These are phyloP conservation scores for Sordaria brevicollis DNA, from an alignment of 495 filamentous ascomycete species.

Conservation along the genomic window DNA sequence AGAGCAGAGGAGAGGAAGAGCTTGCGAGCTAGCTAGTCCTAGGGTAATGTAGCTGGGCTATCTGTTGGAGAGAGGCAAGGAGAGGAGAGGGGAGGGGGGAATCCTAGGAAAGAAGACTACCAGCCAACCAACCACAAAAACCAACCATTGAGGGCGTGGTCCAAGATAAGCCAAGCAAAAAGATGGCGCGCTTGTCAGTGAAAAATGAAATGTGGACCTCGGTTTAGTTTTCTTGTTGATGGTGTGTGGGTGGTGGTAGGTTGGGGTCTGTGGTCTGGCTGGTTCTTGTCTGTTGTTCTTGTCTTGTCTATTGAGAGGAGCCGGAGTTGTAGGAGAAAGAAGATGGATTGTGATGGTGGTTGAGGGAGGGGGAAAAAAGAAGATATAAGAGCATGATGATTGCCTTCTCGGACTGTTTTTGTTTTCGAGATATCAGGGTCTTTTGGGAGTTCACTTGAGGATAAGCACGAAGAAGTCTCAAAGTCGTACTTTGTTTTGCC, in stretches of 20 bases:
- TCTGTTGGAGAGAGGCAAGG: neutral
- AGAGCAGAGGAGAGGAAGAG: neutral
- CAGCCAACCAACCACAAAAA: too few species aligned
- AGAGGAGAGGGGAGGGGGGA: neutral
- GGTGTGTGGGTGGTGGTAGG: too few species aligned
- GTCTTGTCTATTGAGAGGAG: too few species aligned
- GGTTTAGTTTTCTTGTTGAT: neutral
- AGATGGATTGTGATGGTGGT: neutral
- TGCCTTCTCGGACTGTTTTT: neutral
- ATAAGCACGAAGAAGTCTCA: neutral
- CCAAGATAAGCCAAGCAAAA: neutral
- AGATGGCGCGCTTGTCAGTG: neutral
- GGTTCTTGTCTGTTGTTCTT: neutral
- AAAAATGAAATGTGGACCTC: neutral
- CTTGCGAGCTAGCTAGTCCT: neutral
- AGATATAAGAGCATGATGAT: neutral
- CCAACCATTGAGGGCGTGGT: too few species aligned
- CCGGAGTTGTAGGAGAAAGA: neutral
- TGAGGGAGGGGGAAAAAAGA: neutral
- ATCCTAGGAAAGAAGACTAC: neutral
- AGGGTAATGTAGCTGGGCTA: too few species aligned
- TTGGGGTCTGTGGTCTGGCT: too few species aligned
- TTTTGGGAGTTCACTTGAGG: neutral
- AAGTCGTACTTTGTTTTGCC: neutral
- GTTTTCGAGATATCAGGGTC: neutral